Conservation (phyloP, 768 basidiomycete species). For the Gyrodon lividus region DNA sequence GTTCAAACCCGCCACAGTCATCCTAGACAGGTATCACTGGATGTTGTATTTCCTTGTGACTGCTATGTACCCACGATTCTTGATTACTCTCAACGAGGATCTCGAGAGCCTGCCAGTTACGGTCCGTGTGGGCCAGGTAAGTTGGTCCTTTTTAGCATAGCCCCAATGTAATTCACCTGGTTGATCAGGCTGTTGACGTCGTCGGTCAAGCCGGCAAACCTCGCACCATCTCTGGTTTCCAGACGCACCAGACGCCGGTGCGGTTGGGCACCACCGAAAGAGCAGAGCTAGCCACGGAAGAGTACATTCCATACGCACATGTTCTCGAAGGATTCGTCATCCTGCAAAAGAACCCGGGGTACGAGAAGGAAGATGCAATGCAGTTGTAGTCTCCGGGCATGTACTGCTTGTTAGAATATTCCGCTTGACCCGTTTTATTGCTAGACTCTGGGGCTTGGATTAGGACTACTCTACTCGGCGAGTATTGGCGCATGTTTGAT, state of each 20-base stretch:
- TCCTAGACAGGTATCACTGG: constrained; percentile 97
- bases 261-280: constrained; percentile 92
- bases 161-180: constrained; percentile 1
- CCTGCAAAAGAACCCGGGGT: constrained; percentile 88
- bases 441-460: too few relatives aligned
- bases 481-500: too few relatives aligned
- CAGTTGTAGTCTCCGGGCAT: constrained; percentile 48
- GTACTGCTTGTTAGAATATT: constrained; percentile 3
- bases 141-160: constrained; percentile 14
- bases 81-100: constrained; percentile 94
- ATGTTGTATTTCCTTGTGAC: constrained; percentile 96
- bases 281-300: constrained; percentile 95
- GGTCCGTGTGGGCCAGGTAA: constrained; percentile 89
- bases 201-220: constrained; percentile 98
- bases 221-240: constrained; percentile 95
- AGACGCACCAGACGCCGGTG: constrained; percentile 96
- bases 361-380: constrained; percentile 85
- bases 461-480: too few relatives aligned
- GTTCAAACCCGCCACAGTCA: constrained; percentile 49
- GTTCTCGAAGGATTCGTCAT: constrained; percentile 94
- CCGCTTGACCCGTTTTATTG: too few relatives aligned
- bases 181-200: constrained; percentile 82
- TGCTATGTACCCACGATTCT: constrained; percentile 97
- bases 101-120: constrained; percentile 84
- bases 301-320: constrained; percentile 87